Base-by-base conservation (phyloP, 129 eudicot species). In the Flaveria linearis region DNA sequence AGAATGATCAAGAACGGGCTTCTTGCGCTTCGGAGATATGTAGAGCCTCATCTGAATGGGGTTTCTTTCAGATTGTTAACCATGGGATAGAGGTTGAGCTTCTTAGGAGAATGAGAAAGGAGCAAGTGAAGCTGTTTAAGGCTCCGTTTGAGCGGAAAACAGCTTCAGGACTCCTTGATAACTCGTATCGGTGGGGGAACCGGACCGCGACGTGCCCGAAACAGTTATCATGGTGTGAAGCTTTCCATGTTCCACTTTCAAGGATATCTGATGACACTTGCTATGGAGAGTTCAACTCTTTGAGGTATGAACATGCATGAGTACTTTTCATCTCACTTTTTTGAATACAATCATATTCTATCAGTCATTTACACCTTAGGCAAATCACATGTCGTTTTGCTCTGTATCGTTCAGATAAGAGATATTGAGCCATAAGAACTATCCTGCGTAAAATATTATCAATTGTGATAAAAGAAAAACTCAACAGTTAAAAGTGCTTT, bases 21-120 rank as follows among this genome's bases (percentile, higher is more conserved):
- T 73, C 79, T 55, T 86, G 91, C 62, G 76, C 67, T 9, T 62
- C 67, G 1, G 75, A 82, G 25, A 89, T 89, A 53, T 82, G 81
- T 55, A 85, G 70, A 25, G 96, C 96, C 33, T 89, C 96, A 15
- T 67, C 91, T 4, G 89, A 89, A 71, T 89, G 91, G 96, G 94
- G 94, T 3, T 88, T 88, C 79, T 88, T 88, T 69, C 94, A 86
- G 30, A 78, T 88, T 71, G 82, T 89, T 10, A 87, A 89, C 85
- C 96, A 89, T 69, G 96, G 96, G 18, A 72, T 89, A 5, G 69
- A 80, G 63, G 81, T 78, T 11, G 75, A 81, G 1, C 82, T 89
- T 42, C 80, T 89, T 14, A 65, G 80, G 76, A 69, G 60, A 46
- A 86, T 89, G 96, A 89, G 96, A 56, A 69, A 45, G 74, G 86